These are phyloP conservation scores for Discostella pseudostelligera DNA, from an alignment of 108 stramenopile genomes.

Conservation along the genomic window DNA sequence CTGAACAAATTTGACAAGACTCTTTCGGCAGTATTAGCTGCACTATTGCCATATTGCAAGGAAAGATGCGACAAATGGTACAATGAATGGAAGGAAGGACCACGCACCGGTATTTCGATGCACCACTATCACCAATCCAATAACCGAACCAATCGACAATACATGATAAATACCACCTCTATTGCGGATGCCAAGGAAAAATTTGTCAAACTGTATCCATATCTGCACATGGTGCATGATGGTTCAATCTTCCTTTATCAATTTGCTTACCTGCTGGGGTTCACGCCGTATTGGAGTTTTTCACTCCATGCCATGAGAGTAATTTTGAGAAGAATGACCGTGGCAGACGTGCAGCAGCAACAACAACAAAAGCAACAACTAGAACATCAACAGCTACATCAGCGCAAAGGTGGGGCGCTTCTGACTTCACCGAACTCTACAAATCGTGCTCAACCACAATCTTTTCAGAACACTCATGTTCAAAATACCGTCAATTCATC, in stretches of 20 bases:
- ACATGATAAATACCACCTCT: background rate
- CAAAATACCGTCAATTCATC: conserved; percentile 2
- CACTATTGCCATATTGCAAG: conserved; percentile 67
- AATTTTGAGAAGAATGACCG: conserved; percentile 67
- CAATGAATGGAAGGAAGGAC: conserved; percentile 19
- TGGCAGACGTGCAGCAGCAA: conserved; percentile 52
- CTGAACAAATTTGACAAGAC: conserved; percentile 51
- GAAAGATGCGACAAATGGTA: conserved; percentile 48
- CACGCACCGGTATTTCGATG: conserved; percentile 1
- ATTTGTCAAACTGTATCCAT: conserved; percentile 57
- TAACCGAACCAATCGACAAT: background rate
- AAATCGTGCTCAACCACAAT: conserved; percentile 17
- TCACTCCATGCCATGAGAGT: conserved; percentile 53
- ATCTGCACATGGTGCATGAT: conserved; percentile 53
- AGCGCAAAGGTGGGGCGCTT: background rate
- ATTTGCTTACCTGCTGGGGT: conserved; percentile 70
- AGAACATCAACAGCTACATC: conserved; percentile 8
- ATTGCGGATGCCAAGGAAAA: conserved; percentile 24
- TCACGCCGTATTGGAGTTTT: conserved; percentile 63
- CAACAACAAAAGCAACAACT: conserved; percentile 18
- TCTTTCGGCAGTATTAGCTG: conserved; percentile 58
- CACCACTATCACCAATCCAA: conserved; percentile 6
- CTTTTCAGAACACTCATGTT: background rate
- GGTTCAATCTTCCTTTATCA: conserved; percentile 56
- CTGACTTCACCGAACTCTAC: too few species aligned